These are phyloP conservation scores for Pleurotus sapidus DNA, from an alignment of 768 basidiomycete species.

Conservation along the genomic window DNA sequence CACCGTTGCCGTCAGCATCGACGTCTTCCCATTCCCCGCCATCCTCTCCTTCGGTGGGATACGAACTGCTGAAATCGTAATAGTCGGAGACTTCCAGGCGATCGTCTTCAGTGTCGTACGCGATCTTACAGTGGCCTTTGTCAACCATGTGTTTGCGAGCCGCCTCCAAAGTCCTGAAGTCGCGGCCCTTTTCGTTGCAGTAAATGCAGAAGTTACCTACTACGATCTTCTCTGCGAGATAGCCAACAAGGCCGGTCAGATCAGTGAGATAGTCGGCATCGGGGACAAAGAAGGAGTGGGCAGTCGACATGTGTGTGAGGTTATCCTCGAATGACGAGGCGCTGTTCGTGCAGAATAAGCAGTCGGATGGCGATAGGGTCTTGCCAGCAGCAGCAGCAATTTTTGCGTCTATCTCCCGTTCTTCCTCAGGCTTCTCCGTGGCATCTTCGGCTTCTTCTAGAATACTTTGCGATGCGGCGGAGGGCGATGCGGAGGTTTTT, in stretches of 20 bases:
- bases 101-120: slow-evolving; percentile 80
- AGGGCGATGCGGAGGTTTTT: slow-evolving; percentile 5
- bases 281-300: slow-evolving; percentile 95
- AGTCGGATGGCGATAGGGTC: slow-evolving; percentile 54
- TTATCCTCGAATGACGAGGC: slow-evolving; percentile 57
- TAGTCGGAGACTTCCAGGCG: slow-evolving; percentile 87
- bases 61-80: slow-evolving; percentile 87
- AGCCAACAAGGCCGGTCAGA: slow-evolving; percentile 72
- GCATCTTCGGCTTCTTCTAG: slow-evolving; percentile 38
- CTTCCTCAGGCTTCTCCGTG: slow-evolving; percentile 15
- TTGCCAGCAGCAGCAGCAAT: slow-evolving; percentile 68
- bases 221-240: slow-evolving; percentile 91
- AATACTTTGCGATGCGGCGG: slow-evolving; percentile 19
- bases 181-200: slow-evolving; percentile 80
- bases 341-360: slow-evolving; percentile 79
- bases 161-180: slow-evolving; percentile 82
- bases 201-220: slow-evolving; percentile 92
- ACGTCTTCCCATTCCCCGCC: slow-evolving; percentile 34
- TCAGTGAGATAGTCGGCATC: slow-evolving; percentile 91
- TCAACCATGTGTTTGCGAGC: slow-evolving; percentile 95
- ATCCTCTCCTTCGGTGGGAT: slow-evolving; percentile 41
- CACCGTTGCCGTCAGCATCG: slow-evolving; percentile 42
- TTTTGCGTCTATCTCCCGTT: slow-evolving; percentile 65
- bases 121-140: slow-evolving; percentile 95
- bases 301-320: slow-evolving; percentile 81